Evolutionary conservation across 140 eudicot genomes (phyloP).

Genomic region (Senecio squalidus): DNA sequence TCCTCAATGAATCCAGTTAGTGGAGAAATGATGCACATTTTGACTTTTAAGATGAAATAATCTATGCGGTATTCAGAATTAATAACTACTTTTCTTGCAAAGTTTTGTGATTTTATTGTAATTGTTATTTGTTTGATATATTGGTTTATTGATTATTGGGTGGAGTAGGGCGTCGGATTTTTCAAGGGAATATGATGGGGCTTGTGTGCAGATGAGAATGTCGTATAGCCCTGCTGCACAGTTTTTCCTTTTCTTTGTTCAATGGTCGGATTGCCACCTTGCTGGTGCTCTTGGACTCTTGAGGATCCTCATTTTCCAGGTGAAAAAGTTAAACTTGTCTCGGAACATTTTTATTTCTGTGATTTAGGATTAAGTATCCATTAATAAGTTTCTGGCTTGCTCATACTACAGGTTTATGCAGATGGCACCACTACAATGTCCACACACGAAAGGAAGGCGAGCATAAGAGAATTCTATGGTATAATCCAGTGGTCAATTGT

Average conservation of each 20-base stretch:
- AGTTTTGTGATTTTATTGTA: not conserved
- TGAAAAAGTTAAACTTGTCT: slow-evolving; percentile 14
- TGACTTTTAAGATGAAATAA: not conserved
- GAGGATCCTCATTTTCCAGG: slow-evolving; percentile 83
- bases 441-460: slow-evolving; percentile 87
- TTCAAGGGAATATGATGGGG: slow-evolving; percentile 85
- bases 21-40: not conserved
- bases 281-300: slow-evolving; percentile 95
- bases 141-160: not conserved
- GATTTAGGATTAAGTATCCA: not conserved
- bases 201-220: slow-evolving; percentile 91
- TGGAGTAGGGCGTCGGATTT: slow-evolving; percentile 79
- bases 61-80: not conserved
- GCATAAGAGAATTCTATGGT: slow-evolving; percentile 91
- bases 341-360: not conserved
- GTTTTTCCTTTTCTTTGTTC: slow-evolving; percentile 77
- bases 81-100: not conserved
- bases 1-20: not conserved
- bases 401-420: slow-evolving; percentile 56
- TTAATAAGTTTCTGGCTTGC: slow-evolving; percentile 5
- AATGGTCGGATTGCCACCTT: slow-evolving; percentile 86
- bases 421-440: slow-evolving; percentile 98
- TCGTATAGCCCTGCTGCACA: slow-evolving; percentile 91
- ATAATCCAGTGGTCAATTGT: slow-evolving; percentile 2
- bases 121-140: slow-evolving; percentile 1